Percentiles rank a stretch among this genome's conserved stretches.
These are phyloP conservation scores for Massariosphaeria phaeospora DNA, from an alignment of 495 filamentous ascomycete genomes.

Conservation along the genomic window DNA sequence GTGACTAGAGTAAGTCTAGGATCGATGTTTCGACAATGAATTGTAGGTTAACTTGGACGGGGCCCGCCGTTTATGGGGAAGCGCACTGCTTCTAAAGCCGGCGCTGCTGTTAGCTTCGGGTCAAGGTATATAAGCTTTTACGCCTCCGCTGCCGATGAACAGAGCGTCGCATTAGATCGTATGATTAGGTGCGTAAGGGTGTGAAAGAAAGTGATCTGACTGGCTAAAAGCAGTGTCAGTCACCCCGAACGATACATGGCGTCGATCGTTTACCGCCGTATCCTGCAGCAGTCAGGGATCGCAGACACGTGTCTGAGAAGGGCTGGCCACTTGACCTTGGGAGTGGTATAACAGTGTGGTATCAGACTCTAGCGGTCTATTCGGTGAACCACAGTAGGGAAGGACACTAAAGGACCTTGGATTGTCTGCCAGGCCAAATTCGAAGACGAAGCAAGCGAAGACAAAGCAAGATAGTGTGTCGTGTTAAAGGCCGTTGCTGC, in stretches of 20 bases:
- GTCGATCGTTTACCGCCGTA: constrained; percentile 2
- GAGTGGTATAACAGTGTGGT: constrained; percentile 8
- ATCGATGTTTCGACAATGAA: too few species aligned
- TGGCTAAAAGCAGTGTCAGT: constrained; percentile 7
- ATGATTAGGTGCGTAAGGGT: constrained; percentile 19
- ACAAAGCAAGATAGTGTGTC: too few species aligned
- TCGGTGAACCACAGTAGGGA: too few species aligned
- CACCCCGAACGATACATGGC: constrained; percentile 2
- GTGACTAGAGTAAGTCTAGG: too few species aligned
- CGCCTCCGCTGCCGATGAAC: background rate
- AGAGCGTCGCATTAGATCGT: constrained; percentile 13
- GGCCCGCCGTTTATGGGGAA: constrained; percentile 18
- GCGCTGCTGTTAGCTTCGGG: background rate
- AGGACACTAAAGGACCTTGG: too few species aligned
- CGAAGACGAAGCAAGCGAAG: too few species aligned
- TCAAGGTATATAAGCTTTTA: constrained; percentile 26
- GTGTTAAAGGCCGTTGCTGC: too few species aligned
- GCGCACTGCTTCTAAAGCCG: background rate
- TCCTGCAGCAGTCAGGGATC: constrained; percentile 5
- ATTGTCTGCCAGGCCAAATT: too few species aligned
- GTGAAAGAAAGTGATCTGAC: constrained; percentile 6
- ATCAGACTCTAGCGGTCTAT: too few species aligned
- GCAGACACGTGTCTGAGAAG: constrained; percentile 24
- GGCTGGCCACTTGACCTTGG: constrained; percentile 1
- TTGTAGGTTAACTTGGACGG: too few species aligned